Base-by-base conservation (phyloP, 345 rosid species). In the Ailanthus altissimus region DNA sequence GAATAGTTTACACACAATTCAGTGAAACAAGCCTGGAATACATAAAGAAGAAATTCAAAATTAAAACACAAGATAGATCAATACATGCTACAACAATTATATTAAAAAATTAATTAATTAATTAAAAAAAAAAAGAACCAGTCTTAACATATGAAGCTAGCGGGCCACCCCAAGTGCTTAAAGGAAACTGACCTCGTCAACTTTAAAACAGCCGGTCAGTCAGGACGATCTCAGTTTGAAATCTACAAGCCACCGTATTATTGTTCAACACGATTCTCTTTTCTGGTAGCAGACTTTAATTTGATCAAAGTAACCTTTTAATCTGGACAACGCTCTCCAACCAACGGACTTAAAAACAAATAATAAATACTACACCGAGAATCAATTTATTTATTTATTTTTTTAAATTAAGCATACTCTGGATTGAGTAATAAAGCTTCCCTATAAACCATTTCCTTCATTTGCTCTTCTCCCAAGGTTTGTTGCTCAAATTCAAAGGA, bases 401-500 rank as follows among this genome's bases (percentile, higher is more conserved):
- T n/a, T n/a, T n/a, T n/a, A n/a, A n/a, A n/a, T n/a, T 79, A 90
- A 60, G 90, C 91, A 80, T 84, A 84, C 26, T 82, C 84, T 25
- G 97, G 99, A 90, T 97, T 94, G 72, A 88, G 83, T 65, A 88
- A 64, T 72, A 94, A 59, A 53, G 99, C 95, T 86, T 93, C 99
- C 43, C 65, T 78, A 84, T 91, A 92, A 58, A 94, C 88, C 91
- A 91, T 85, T 49, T 94, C 99, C 79, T 97, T 97, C 58, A 94
- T 94, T 82, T 97, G 97, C 83, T 92, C 97, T 85, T 92, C 99
- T 42, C 86, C 92, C 75, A 94, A 25, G 23, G 88, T 81, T 56
- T 89, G 97, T 73, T 87, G 94, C 87, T 97, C 98, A 28, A 97
- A 94, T 36, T 97, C 98, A 9, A 94, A 97, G 58, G 91, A 91